Base-by-base conservation (phyloP, 208 protist genomes). In the Vickermania spadyakhi region DNA sequence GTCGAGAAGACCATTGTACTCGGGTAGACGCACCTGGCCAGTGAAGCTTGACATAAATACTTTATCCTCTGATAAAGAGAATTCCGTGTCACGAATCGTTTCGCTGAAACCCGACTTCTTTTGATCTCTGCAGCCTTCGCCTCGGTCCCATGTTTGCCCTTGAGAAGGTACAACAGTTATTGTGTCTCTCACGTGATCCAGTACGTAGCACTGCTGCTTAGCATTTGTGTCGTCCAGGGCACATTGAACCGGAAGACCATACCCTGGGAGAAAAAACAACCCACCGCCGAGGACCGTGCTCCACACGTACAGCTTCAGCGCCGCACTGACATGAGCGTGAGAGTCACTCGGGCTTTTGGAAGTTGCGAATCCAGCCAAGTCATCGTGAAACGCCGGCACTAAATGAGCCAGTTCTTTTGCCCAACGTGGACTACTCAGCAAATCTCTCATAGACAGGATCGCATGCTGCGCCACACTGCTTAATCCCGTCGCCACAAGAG, bases 251-350 rank as follows among this genome's bases (percentile, higher is more conserved):
- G 49, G 66, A 31, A 65, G 3, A 11, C 66, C 66, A 11, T 14
- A 28, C 7, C 25, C 2, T 1, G 66, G 66, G 1, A 45, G 27
- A 22, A 49, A 45, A 36, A 60, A 54, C 26, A 62, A 14, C 42
- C 54, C 55, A 3, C 75, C 75, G n/a, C 75, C 75, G 23, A 81
- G 62, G 54, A 66, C 65, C 21, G 45, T 53, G 3, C 56, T 7
- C 64, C 67, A 75, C 30, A 68, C 72, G 51, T 71, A 60, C 23
- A 76, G 22, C 29, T 71, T 50, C 30, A 74, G 21, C 29, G 53
- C 63, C 14, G 49, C 45, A 21, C 64, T 21, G 27, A 56, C 64
- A 21, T 61, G 70, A 13, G 42, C 52, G n/a, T 28, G 3, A 1
- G 29, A 18, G 29, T 27, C 29, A 13, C 26, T 26, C 2, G 4